Conservation (phyloP, 2,329 filamentous ascomycete species). For the Orbilia ellipsospora region DNA sequence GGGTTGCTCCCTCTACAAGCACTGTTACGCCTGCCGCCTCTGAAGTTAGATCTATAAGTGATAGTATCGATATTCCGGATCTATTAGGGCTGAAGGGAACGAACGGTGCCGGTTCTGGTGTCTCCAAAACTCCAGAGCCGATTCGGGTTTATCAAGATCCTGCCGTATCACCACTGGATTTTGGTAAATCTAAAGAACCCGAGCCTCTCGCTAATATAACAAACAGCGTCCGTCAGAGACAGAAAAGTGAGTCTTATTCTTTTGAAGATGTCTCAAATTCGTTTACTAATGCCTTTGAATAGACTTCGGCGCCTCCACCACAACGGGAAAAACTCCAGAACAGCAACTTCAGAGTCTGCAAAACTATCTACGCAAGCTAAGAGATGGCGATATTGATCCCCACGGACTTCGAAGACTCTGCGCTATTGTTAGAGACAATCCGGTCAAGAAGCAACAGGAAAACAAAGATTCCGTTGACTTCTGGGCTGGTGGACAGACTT, state of each 20-base stretch:
- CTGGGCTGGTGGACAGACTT: constrained; percentile 59
- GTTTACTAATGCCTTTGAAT: neutral
- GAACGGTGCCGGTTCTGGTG: constrained; percentile 28
- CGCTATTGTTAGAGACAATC: constrained; percentile 59
- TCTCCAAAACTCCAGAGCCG: constrained; percentile 50
- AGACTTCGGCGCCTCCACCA: constrained; percentile 45
- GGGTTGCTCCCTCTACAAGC: neutral
- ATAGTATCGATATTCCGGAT: constrained; percentile 48
- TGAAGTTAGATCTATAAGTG: constrained; percentile 1
- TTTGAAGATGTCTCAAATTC: neutral
- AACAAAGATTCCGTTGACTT: constrained; percentile 59
- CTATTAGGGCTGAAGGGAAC: constrained; percentile 39
- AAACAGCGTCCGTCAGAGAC: constrained; percentile 38
- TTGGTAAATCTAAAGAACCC: constrained; percentile 23
- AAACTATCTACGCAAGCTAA: constrained; percentile 56
- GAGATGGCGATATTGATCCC: constrained; percentile 59
- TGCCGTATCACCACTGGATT: constrained; percentile 14
- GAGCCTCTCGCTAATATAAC: constrained; percentile 48
- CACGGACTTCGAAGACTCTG: constrained; percentile 59
- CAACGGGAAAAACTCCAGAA: constrained; percentile 44
- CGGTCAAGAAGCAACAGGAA: constrained; percentile 58
- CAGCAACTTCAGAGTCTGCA: constrained; percentile 48
- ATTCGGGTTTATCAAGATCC: constrained; percentile 62
- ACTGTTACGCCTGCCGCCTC: constrained; percentile 37
- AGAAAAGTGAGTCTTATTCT: constrained; percentile 28